These are phyloP conservation scores for Vitis vinifera DNA, from an alignment of 164 flowering plant species.

Conservation along the genomic window ASM3070453v1 NC_081822.1:5382001-5382500, in stretches of 20 bases:
- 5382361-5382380: not conserved
- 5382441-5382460: too few relatives aligned
- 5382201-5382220: slow-evolving; percentile 71
- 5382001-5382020: too few relatives aligned
- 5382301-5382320: slow-evolving; percentile 81
- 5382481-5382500: too few relatives aligned
- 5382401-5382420: not conserved
- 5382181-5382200: not conserved
- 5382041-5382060: too few relatives aligned
- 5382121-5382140: too few relatives aligned
- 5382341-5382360: not conserved
- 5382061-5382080: too few relatives aligned
- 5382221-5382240: slow-evolving; percentile 56
- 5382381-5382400: not conserved
- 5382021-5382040: too few relatives aligned
- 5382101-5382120: too few relatives aligned
- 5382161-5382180: not conserved
- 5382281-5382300: slow-evolving; percentile 79
- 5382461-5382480: too few relatives aligned
- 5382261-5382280: slow-evolving; percentile 66
- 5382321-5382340: slow-evolving; percentile 13
- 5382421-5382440: too few relatives aligned
- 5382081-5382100: too few relatives aligned
- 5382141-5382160: not conserved
- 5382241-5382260: slow-evolving; percentile 60